Evolutionary conservation across 2,329 filamentous ascomycete genomes (phyloP).

Genomic region (Colletotrichum tofieldiae): DNA sequence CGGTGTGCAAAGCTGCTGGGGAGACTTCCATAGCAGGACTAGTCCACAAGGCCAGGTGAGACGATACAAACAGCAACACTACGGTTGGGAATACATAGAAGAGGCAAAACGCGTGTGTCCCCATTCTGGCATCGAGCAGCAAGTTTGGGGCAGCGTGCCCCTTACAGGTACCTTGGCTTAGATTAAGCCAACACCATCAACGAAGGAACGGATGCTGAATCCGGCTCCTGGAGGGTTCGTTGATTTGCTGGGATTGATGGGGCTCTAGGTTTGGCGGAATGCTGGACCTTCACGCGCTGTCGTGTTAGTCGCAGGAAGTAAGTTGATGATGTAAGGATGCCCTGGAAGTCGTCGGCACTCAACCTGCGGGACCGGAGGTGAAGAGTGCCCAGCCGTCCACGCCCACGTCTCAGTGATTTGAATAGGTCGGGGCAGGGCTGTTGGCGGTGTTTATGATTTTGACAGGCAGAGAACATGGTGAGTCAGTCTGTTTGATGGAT

Average conservation of each 20-base stretch:
- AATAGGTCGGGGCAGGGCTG: too few relatives aligned
- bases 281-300: background rate
- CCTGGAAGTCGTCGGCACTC: slow-evolving; percentile 24
- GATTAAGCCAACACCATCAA: slow-evolving; percentile 39
- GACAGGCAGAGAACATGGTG: background rate
- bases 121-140: slow-evolving; percentile 46
- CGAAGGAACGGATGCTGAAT: slow-evolving; percentile 1
- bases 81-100: background rate
- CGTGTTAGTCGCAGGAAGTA: background rate
- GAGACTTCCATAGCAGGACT: background rate
- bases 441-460: too few relatives aligned
- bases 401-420: background rate
- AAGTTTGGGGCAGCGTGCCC: slow-evolving; percentile 39
- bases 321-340: slow-evolving; percentile 13
- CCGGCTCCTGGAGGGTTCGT: background rate
- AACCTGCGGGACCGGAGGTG: slow-evolving; percentile 23
- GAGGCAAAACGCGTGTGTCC: slow-evolving; percentile 41
- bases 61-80: background rate
- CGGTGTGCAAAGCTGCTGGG: background rate
- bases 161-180: slow-evolving; percentile 35
- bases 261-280: slow-evolving; percentile 1
- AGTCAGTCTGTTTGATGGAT: background rate
- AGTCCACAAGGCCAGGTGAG: background rate
- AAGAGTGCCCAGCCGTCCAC: background rate
- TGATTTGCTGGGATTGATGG: background rate